Evolutionary conservation across 192 early-diverging fungal genomes (phyloP).

Genomic region (Polychytrium aggregatum): DNA sequence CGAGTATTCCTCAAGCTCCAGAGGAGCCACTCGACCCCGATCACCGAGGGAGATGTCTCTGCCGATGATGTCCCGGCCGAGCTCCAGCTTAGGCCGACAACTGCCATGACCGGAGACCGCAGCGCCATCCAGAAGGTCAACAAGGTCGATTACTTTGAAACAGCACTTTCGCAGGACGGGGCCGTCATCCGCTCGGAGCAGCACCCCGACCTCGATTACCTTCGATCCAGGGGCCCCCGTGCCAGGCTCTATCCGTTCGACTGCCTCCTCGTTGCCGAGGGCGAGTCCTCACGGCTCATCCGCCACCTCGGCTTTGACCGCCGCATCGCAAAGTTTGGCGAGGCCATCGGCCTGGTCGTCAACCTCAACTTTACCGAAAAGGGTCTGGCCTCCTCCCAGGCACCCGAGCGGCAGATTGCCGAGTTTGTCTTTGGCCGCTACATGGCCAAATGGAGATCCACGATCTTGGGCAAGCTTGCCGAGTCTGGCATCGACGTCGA

Average conservation of each 20-base stretch:
- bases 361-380: conserved; percentile 26
- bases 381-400: neutral
- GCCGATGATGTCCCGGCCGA: too few species aligned
- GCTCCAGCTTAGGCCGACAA: too few species aligned
- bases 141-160: conserved; percentile 24
- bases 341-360: conserved; percentile 34
- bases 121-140: conserved; percentile 8
- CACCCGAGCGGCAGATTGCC: conserved; percentile 14
- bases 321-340: conserved; percentile 17
- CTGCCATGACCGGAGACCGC: too few species aligned
- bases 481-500: conserved; percentile 20
- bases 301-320: conserved; percentile 28
- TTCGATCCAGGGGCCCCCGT: conserved; percentile 6
- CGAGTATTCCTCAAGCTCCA: conserved; percentile 5
- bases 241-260: conserved; percentile 16
- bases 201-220: neutral
- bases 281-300: conserved; percentile 25
- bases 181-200: conserved; percentile 9
- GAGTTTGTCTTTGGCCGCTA: conserved; percentile 18
- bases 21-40: neutral
- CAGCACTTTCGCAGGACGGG: conserved; percentile 15
- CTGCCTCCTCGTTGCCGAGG: conserved; percentile 27
- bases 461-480: conserved; percentile 16
- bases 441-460: conserved; percentile 19
- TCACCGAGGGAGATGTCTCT: conserved; percentile 4